Evolutionary conservation across 805 yeast species (phyloP), one percentile per base, ranked within the genome.

Genomic region (Cyberlindnera mississippiensis): DNA sequence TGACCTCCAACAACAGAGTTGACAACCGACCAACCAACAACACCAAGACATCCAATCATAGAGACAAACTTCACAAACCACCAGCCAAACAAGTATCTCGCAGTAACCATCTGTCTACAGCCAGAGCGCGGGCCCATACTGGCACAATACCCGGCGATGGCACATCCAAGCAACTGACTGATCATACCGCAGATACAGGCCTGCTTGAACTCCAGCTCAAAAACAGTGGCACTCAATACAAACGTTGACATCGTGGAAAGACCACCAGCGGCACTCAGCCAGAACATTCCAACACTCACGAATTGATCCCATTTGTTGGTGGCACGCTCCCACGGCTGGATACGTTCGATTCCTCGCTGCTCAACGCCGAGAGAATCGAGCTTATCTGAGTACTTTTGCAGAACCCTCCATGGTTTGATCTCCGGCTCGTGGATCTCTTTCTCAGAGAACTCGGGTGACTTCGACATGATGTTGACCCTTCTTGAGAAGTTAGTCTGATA

Each of bases 11-110:
- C 80, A 37, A 87, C 93, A 51, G 85, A 76, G 58, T 86, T 87
- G n/a, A 87, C 89, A 28, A 88, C 81, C n/a, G 91, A 78, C 96
- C 96, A 88, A n/a, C 96, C 96, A 52, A 85, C 60, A 13, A 83
- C 82, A 37, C 96, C 95, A 33, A 85, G 61, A 44, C 85, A 78
- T 34, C 86, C 75, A 29, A 84, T 76, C 32, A 88, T 60, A 5
- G 87, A 80, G 35, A 86, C 84, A 41, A 86, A 67, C 60, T 84
- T 82, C 30, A 88, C 89, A 50, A 81, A 78, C 82, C 83, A 84
- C 80, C 90, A 82, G 1, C 96, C 96, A 59, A 87, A 88, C 35
- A 86, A 66, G 52, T 73, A 86, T 48, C 95, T 70, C 2, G 89
- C 82, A 17, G 85, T 73, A 9, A 87, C 90, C 89, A 88, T 84